Evolutionary conservation across 2,329 filamentous ascomycete species (phyloP).

Genomic region (Verticillium nonalfalfae): DNA sequence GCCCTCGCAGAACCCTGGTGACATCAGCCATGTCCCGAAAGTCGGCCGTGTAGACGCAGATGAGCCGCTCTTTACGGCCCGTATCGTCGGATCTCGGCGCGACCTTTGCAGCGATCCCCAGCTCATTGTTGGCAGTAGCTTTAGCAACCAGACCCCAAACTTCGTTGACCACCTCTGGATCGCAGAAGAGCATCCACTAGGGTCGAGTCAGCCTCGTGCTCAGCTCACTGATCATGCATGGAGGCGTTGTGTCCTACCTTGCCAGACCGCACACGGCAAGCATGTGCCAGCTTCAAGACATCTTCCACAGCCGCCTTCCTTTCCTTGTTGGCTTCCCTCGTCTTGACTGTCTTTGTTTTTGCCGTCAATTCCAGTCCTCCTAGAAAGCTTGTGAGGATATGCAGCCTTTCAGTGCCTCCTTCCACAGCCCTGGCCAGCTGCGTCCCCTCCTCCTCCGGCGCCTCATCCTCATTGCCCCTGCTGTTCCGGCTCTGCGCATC

Average conservation of each 20-base stretch:
- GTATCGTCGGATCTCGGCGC: constrained; percentile 45
- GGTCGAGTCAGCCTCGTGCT: constrained; percentile 5
- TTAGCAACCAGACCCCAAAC: constrained; percentile 62
- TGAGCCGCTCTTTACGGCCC: constrained; percentile 44
- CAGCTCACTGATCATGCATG: neutral
- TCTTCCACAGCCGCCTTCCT: constrained; percentile 42
- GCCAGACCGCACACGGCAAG: constrained; percentile 52
- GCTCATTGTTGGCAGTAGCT: constrained; percentile 60
- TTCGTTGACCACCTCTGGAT: constrained; percentile 45
- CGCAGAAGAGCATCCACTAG: constrained; percentile 71
- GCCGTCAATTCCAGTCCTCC: constrained; percentile 33
- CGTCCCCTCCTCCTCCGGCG: constrained; percentile 35
- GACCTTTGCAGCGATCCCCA: constrained; percentile 71
- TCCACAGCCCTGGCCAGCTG: constrained; percentile 42
- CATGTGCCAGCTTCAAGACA: constrained; percentile 55
- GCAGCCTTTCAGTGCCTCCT: constrained; percentile 44
- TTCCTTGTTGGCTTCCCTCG: constrained; percentile 42
- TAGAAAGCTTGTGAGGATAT: constrained; percentile 40
- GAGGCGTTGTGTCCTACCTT: constrained; percentile 44
- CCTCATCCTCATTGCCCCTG: constrained; percentile 42
- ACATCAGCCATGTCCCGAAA: constrained; percentile 66
- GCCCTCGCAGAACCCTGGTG: constrained; percentile 54
- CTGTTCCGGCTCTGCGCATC: constrained; percentile 27
- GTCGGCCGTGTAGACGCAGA: constrained; percentile 75
- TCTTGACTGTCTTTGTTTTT: constrained; percentile 26